phyloP scores from a whole-genome alignment of 208 protist genomes.

The Leishmania gerbilli region DNA sequence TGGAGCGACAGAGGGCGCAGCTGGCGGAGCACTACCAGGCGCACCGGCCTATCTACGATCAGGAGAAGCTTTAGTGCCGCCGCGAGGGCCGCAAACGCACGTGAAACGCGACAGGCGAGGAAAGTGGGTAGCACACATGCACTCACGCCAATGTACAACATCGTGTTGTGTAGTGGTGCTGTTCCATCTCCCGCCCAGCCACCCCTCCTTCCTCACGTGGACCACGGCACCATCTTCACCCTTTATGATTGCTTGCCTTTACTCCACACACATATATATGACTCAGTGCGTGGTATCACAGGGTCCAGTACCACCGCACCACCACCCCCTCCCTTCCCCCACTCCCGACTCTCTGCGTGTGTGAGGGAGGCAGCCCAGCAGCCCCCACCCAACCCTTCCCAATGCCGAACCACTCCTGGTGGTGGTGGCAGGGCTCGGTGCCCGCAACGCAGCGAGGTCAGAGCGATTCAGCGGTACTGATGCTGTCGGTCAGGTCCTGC shows the following conservation, averaged over 20 bases:
- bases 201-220: background rate
- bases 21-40: conserved; percentile 58
- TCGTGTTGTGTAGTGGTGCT: background rate
- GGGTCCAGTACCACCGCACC: background rate
- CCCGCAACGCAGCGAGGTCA: background rate
- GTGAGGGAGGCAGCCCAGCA: background rate
- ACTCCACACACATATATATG: background rate
- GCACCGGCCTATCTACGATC: conserved; percentile 55
- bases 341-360: too few relatives aligned
- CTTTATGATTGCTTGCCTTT: background rate
- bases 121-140: background rate
- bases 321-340: too few relatives aligned
- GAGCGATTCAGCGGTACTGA: too few relatives aligned
- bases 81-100: background rate
- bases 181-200: background rate
- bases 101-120: background rate
- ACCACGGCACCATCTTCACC: background rate
- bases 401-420: background rate
- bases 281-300: background rate
- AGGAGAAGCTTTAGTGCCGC: conserved; percentile 38
- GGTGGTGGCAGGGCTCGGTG: background rate
- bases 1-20: conserved; percentile 49
- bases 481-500: too few relatives aligned
- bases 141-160: background rate
- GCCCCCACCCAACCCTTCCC: too few relatives aligned